Percentiles rank a stretch among this genome's conserved stretches.
Evolutionary conservation across 768 basidiomycete genomes (phyloP).

Genomic region (Leccinum incarnatum): DNA sequence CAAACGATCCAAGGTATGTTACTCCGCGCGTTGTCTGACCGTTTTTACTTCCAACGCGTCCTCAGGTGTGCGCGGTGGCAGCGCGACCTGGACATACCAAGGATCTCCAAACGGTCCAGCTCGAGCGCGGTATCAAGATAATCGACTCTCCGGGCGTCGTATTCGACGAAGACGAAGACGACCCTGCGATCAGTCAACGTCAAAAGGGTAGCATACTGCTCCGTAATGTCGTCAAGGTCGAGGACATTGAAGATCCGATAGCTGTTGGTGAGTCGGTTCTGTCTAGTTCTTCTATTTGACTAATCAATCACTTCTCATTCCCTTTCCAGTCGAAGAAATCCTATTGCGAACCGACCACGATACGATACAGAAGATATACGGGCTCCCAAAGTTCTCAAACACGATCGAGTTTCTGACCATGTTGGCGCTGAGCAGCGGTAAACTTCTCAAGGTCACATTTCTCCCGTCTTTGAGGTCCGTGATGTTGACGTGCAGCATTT

Average conservation of each 20-base stretch:
- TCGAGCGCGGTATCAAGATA: conserved; percentile 90
- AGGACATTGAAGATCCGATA: conserved; percentile 88
- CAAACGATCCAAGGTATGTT: conserved; percentile 69
- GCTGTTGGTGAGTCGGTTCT: conserved; percentile 62
- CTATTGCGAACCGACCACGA: conserved; percentile 63
- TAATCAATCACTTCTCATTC: background rate
- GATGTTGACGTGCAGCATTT: background rate
- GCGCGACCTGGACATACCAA: conserved; percentile 94
- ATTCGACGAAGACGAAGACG: conserved; percentile 74
- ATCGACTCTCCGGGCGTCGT: conserved; percentile 98
- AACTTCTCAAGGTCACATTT: conserved; percentile 68
- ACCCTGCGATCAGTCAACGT: conserved; percentile 45
- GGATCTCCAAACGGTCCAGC: conserved; percentile 84
- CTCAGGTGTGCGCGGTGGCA: conserved; percentile 86
- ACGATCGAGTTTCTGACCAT: conserved; percentile 87
- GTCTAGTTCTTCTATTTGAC: background rate
- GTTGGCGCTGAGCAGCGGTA: conserved; percentile 79
- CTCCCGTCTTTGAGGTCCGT: background rate
- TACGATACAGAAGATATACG: conserved; percentile 83
- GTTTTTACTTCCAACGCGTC: background rate
- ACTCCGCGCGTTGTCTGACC: background rate
- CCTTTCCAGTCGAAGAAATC: conserved; percentile 77
- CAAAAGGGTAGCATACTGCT: conserved; percentile 62
- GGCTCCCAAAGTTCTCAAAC: conserved; percentile 69
- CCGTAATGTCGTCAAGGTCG: conserved; percentile 86